Base-by-base conservation (phyloP, 164 flowering plant species). In the Brasenia schreberi region DNA sequence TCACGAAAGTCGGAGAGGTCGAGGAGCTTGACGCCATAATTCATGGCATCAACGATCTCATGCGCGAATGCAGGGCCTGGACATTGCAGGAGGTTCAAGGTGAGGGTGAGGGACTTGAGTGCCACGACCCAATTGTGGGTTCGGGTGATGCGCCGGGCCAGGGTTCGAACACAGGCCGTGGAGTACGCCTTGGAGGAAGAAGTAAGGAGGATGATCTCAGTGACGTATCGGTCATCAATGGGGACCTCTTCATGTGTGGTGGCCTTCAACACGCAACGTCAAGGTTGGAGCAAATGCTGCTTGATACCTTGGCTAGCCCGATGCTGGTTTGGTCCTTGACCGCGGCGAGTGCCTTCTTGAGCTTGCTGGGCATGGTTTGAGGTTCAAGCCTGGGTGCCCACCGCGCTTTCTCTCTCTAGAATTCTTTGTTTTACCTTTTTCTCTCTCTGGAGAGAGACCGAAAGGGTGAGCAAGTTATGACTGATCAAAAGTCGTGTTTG, bases 281-380 rank as follows among this genome's bases (percentile, higher is more conserved):
- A 5, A 91, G 79, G 64, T 62, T 77, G 0, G 87, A 70, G 7
- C 79, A 72, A 42, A 68, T 74, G 69, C 61, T 75, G 73, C 43
- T 70, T n/a, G 81, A 64, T 19, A 90, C 96, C 71, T 86, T 89
- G 11, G 97, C 96, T 0, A 90, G 77, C 77, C 96, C 69, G 6
- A 93, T 84, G 87, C 98, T 93, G 12, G 97, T 90, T 65, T 89
- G 94, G 70, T 93, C 98, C 68, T 93, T 93, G 61, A 93, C 86
- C 49, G 84, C 95, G 0, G 85, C 94, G 5, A 93, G 70, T 0
- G 92, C 96, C 78, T 84, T 89, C 75, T 77, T 77, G 1, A 93
- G 76, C 81, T 83, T 93, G 90, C 90, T 90, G 19, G 97, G 84
- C 98, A 92, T 88, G 39, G 39, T 33, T 33, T 33, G 39, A 4